Base-by-base conservation (phyloP, 2,329 filamentous ascomycete species). In the Aspergillus ibericus region DNA sequence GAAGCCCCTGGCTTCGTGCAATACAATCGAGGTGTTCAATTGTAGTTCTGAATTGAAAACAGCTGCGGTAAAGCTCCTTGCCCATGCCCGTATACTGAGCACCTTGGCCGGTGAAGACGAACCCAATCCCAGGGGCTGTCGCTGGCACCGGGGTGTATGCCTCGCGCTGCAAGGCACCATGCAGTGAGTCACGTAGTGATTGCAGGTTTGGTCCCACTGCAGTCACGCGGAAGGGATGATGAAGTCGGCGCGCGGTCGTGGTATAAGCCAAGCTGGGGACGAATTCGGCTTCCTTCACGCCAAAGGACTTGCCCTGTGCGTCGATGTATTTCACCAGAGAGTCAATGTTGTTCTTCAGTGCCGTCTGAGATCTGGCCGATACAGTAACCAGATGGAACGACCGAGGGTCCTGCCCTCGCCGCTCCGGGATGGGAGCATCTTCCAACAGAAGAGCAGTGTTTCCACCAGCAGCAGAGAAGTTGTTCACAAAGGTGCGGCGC, bases 381-480 rank as follows among this genome's bases (percentile, higher is more conserved):
- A 89, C 71, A 1, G 84, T 77, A 36, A 90, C 76, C 16, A 86
- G 70, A 52, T 89, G 83, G 1, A 78, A 77, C n/a, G 73, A 75
- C 18, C 88, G 82, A 7, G 83, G 77, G 63, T 89, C 86, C 15
- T 58, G 10, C 15, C 15, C 35, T 63, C 66, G 66, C 53, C 34
- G 12, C 65, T 69, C 59, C 63, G 55, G 56, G 72, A 71, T 53
- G 6, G 85, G 85, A 0, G 79, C 83, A 61, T 90, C 87, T 67
- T 90, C 85, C 1, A 91, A 67, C 6, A 91, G 72, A 22, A 90
- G 71, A 15, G 86, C 84, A 1, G 88, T 89, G 73, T 91, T 91
- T 15, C 88, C 88, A 56, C 88, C 88, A 44, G 88, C 85, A 2
- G 88, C 89, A 61, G 83, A 83, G 67, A 90, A 91, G 72, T 88